These are phyloP conservation scores for Echinosophora koreensis DNA, from an alignment of 306 rosid genomes.

Conservation along the genomic window DNA sequence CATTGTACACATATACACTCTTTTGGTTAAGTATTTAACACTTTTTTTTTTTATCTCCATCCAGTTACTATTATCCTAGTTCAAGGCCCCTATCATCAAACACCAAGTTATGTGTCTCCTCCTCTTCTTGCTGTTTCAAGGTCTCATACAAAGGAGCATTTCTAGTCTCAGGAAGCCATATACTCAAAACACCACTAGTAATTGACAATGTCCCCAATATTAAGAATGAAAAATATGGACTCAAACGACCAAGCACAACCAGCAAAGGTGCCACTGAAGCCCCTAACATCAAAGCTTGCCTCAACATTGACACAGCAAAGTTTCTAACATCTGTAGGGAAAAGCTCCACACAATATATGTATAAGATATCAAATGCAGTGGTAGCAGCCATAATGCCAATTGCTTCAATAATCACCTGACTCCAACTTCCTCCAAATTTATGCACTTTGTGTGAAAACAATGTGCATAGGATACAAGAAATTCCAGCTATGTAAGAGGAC, in stretches of 20 bases:
- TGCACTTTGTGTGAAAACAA: constrained; percentile 20
- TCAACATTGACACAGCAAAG: constrained; percentile 47
- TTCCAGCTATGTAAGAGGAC: constrained; percentile 41
- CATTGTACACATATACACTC: neutral
- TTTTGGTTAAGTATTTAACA: neutral
- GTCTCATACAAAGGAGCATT: constrained; percentile 51
- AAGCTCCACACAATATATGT: constrained; percentile 49
- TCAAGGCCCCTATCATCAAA: constrained; percentile 35
- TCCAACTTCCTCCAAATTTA: constrained; percentile 28
- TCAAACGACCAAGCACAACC: constrained; percentile 42
- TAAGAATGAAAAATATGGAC: constrained; percentile 40
- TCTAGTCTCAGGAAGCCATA: constrained; percentile 49
- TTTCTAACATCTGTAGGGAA: constrained; percentile 52
- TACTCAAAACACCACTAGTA: constrained; percentile 30
- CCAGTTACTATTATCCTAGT: constrained; percentile 13
- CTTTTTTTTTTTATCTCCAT: neutral
- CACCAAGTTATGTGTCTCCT: constrained; percentile 22
- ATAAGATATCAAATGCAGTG: constrained; percentile 47
- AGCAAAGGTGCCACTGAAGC: constrained; percentile 50
- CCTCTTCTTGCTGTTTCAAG: constrained; percentile 44
- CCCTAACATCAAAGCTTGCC: constrained; percentile 46
- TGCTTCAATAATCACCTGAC: constrained; percentile 36
- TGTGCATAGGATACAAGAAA: constrained; percentile 37
- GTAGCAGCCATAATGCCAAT: constrained; percentile 50
- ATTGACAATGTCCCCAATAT: constrained; percentile 30